Percentiles rank a stretch among this genome's conserved stretches.
These are phyloP conservation scores for Candida cerambycidarum DNA, from an alignment of 805 yeast species.

Conservation along the genomic window DNA sequence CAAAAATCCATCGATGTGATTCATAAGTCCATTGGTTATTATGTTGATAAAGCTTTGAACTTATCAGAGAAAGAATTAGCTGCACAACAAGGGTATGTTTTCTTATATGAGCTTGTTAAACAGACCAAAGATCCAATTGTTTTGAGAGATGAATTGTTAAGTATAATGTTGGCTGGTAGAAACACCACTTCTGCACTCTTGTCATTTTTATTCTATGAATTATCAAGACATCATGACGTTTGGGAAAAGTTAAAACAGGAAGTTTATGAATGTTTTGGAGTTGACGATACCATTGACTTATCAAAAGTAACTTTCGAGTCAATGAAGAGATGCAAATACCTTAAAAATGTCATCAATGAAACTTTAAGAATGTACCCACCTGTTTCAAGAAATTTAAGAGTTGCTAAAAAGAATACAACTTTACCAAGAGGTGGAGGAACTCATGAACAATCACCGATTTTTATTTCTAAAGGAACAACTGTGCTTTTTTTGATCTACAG, in stretches of 20 bases:
- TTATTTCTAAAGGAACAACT: slow-evolving; percentile 43
- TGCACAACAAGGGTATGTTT: slow-evolving; percentile 25
- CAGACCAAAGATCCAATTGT: slow-evolving; percentile 37
- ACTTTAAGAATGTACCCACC: slow-evolving; percentile 33
- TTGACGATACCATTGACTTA: slow-evolving; percentile 17
- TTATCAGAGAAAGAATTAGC: slow-evolving; percentile 27
- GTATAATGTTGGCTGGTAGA: slow-evolving; percentile 40
- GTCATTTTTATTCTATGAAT: slow-evolving; percentile 30
- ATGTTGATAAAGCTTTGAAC: slow-evolving; percentile 32
- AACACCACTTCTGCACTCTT: slow-evolving; percentile 37
- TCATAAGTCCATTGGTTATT: slow-evolving; percentile 28
- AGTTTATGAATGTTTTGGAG: slow-evolving; percentile 25
- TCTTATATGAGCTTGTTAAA: slow-evolving; percentile 40
- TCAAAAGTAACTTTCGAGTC: slow-evolving; percentile 32
- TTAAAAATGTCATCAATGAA: slow-evolving; percentile 33
- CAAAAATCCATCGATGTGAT: slow-evolving; percentile 27
- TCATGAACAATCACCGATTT: slow-evolving; percentile 24
- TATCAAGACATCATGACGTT: slow-evolving; percentile 31
- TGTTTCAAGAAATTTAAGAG: slow-evolving; percentile 33
- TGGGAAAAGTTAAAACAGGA: slow-evolving; percentile 29
- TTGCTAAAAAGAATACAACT: slow-evolving; percentile 27
- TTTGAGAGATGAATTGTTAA: slow-evolving; percentile 39
- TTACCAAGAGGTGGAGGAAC: slow-evolving; percentile 33
- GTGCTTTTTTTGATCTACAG: slow-evolving; percentile 39
- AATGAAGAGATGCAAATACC: slow-evolving; percentile 32